Evolutionary conservation across 495 filamentous ascomycete genomes (phyloP).

Genomic region (Aspergillus saccharolyticus): DNA sequence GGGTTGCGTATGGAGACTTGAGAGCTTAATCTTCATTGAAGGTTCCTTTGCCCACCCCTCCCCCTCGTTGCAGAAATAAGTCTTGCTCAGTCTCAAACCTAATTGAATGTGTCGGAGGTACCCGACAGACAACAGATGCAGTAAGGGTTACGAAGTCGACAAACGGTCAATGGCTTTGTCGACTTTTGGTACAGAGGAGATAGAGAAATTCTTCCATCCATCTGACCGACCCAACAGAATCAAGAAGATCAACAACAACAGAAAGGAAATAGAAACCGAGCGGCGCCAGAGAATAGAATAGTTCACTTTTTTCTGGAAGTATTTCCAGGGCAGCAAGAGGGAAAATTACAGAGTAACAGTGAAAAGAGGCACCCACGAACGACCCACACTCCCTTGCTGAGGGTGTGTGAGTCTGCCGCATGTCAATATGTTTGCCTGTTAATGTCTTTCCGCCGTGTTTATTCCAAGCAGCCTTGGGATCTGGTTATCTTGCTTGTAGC

Average conservation of each 20-base stretch:
- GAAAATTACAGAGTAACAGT: no score
- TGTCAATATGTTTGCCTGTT: neutral
- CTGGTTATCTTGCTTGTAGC: neutral
- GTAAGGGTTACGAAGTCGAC: neutral
- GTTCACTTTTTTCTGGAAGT: neutral
- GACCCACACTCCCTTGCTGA: neutral
- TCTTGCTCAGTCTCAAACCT: constrained; percentile 2
- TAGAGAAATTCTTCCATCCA: neutral
- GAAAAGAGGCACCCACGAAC: neutral
- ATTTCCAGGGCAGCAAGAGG: neutral
- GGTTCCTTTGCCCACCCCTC: no score
- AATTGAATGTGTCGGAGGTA: neutral
- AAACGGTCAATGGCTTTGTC: neutral
- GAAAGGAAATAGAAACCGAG: neutral
- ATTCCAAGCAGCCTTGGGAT: neutral
- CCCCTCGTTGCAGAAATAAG: no score
- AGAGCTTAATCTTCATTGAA: constrained; percentile 1
- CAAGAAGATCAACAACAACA: neutral
- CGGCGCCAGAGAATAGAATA: neutral
- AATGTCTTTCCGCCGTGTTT: neutral
- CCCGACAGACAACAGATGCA: constrained; percentile 1
- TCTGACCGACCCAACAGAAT: neutral
- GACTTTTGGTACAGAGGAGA: neutral
- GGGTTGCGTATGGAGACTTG: neutral
- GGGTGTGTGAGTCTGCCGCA: neutral